These are phyloP conservation scores for Beverwykella pulmonaria DNA, from an alignment of 495 filamentous ascomycete species.

Conservation along the genomic window DNA sequence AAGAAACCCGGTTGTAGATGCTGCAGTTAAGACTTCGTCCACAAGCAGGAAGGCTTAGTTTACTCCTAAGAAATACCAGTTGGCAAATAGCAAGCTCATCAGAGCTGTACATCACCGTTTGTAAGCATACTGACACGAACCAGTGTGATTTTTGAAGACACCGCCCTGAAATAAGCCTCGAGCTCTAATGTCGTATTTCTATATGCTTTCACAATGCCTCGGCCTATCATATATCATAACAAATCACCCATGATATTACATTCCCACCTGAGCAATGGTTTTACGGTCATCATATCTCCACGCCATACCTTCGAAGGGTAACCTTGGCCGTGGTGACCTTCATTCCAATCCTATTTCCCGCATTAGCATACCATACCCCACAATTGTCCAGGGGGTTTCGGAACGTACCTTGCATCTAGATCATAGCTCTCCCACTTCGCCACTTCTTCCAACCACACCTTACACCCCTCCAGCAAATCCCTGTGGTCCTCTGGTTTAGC, in stretches of 20 bases:
- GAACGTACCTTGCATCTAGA: constrained; percentile 68
- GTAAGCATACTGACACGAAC: no score
- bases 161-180: no score
- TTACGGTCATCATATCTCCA: constrained; percentile 23
- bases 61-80: no score
- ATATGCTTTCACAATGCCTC: not conserved
- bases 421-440: constrained; percentile 83
- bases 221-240: not conserved
- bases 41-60: no score
- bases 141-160: no score
- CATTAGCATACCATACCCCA: constrained; percentile 11
- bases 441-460: constrained; percentile 74
- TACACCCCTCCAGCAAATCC: constrained; percentile 65
- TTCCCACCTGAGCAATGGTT: not conserved
- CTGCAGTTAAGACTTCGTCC: no score
- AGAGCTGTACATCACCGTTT: no score
- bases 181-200: not conserved
- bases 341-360: constrained; percentile 61
- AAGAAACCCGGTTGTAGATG: no score
- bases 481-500: constrained; percentile 51
- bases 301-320: constrained; percentile 66
- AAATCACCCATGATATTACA: no score
- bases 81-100: no score
- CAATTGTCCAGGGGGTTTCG: not conserved
- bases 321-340: constrained; percentile 80